Evolutionary conservation across 441 rosid species (phyloP), one percentile per base, ranked within the genome.

Genomic region (Populus hybrid): DNA sequence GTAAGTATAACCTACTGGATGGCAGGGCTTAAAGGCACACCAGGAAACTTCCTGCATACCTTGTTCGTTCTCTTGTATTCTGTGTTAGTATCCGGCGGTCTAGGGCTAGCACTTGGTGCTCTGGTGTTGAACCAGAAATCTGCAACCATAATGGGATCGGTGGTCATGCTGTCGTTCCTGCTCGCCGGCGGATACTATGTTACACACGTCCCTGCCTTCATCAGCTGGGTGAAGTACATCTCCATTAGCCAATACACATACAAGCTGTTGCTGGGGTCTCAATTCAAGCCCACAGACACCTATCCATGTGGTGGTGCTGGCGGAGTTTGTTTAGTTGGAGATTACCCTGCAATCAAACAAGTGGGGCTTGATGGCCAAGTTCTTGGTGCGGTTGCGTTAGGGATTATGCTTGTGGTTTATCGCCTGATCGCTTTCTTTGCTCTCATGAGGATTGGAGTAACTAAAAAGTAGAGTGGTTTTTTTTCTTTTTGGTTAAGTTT

Each of bases 1-100:
- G 80, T 90, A 40, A 16, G 19, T 79, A 80, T 91, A 79, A 88
- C 93, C 9, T 93, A 93, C 75, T 87, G 88, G 91, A 91, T 91
- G 94, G 92, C 88, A 40, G 92, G 97, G 28, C 76, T 93, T 23
- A 89, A 87, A 76, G 81, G 82, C 77, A 74, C 76, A 0, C 80
- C 83, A 0, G 40, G 3, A 6, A 79, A 78, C 73, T 89, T 90
- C 83, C 19, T 93, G n/a, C 35, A 73, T 40, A 84, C 95, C 23
- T 80, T 91, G 16, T 70, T 75, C 10, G 86, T 79, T 10, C 67
- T 88, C 71, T 82, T 89, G 7, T 85, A 40, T 69, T 79, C 71
- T n/a, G 89, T 85, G 26, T 57, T 91, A 2, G 93, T 79, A 12
- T 46, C 91, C 3, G 84, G 87, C 72, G 88, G 91, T 36, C 79